Base-by-base conservation (phyloP, 169 alveolate genomes). In the Eimeria tenella region DNA sequence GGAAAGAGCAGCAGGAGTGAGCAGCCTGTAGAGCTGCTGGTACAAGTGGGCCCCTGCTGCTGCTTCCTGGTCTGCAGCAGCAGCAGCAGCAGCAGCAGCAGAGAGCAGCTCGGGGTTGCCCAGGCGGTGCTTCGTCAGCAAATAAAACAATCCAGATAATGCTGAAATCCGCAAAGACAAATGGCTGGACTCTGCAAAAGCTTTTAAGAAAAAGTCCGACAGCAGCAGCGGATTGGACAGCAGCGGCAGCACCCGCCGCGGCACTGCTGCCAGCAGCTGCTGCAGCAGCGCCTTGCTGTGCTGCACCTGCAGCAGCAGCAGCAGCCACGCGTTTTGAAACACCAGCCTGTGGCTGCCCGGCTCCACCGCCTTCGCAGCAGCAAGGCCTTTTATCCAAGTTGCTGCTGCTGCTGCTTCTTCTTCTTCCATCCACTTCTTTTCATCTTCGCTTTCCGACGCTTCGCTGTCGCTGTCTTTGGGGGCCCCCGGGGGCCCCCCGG, bases 151-250 rank as follows among this genome's bases (percentile, higher is more conserved):
- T 0, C 96, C 96, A 0, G 92, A 86, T 17, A 94, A 68, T 4
- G 96, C 90, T 13, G 71, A 56, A n/a, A 94, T 86, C 11, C 73
- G 23, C 8, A 75, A 6, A 19, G 91, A 31, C 7, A 62, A 3
- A 49, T 75, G 17, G 0, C 10, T 25, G 21, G 42, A 31, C 8
- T 86, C 56, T 4, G 7, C 25, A 65, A 83, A 93, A 9, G 90
- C 58, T 7, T 42, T n/a, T 19, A 94, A 86, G 19, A 86, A 79
- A 63, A 83, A 94, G 23, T 94, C 92, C 10, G 96, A 3, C 6
- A 94, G 83, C 7, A 81, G 42, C 6, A 94, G 81, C 19, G 96
- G 96, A 68, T 86, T 94, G 17, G 94, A 70, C 58, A 94, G 23
- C 49, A 42, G 50, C 55, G 90, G 94, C 50, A 94, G 31, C 13